phyloP scores from a whole-genome alignment of 139 green algal genomes.

The Coccomyxa sp. region DNA sequence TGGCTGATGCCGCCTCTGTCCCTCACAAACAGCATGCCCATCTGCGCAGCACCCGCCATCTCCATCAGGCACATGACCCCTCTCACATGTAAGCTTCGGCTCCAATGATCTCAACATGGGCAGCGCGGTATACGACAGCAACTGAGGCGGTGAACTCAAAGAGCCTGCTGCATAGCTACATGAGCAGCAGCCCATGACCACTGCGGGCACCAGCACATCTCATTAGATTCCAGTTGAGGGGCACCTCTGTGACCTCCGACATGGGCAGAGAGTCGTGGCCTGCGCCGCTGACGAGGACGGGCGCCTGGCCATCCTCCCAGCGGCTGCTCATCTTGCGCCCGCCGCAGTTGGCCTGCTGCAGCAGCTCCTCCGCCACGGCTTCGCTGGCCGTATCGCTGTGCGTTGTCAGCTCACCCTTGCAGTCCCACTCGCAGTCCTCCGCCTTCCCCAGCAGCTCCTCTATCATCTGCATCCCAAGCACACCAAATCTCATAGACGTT shows the following conservation, averaged over 20 bases:
- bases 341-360: background rate
- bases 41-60: constrained; percentile 15
- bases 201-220: background rate
- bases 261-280: constrained; percentile 90
- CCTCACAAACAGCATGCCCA: constrained; percentile 91
- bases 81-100: too few relatives aligned
- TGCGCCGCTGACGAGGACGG: constrained; percentile 71
- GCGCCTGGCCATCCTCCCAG: background rate
- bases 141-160: background rate
- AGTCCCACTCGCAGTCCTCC: background rate
- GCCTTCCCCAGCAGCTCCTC: background rate
- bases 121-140: background rate
- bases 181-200: background rate
- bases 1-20: constrained; percentile 76
- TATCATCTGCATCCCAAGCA: constrained; percentile 8
- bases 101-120: too few relatives aligned
- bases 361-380: background rate
- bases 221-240: background rate
- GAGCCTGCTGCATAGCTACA: too few relatives aligned
- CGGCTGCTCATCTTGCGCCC: background rate
- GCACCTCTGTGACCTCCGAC: constrained; percentile 54
- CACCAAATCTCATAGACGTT: too few relatives aligned
- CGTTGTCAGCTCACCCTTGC: background rate
- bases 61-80: background rate
- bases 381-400: background rate